Percentiles rank a stretch among this genome's conserved stretches.
These are phyloP conservation scores for Fusarium humuli DNA, from an alignment of 2,329 filamentous ascomycete species.

Conservation along the genomic window DNA sequence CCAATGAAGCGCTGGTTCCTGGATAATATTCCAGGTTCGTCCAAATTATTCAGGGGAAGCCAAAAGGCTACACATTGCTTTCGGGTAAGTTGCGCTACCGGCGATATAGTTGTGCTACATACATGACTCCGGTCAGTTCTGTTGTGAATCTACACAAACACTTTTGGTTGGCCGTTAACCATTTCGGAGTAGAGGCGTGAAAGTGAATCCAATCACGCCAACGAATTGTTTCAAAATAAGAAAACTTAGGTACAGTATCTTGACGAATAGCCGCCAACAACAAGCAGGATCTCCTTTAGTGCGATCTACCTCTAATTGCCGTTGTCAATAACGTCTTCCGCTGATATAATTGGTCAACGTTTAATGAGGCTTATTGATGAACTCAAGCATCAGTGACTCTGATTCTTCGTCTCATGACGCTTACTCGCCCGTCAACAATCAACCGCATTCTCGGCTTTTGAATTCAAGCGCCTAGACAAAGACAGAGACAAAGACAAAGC, in stretches of 20 bases:
- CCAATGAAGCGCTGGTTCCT: not conserved
- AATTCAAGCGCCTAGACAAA: not conserved
- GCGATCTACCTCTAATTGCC: not conserved
- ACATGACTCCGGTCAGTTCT: not conserved
- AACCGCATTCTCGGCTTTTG: not conserved
- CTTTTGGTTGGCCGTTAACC: conserved; percentile 26
- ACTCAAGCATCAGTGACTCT: not conserved
- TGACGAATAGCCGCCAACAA: conserved; percentile 27
- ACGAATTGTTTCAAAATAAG: not conserved
- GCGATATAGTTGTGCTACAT: not conserved
- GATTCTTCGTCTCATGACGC: not conserved
- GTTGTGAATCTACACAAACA: not conserved
- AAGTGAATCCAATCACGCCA: conserved; percentile 26
- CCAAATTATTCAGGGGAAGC: not conserved
- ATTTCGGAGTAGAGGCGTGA: conserved; percentile 2
- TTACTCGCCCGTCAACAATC: not conserved
- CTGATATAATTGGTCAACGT: conserved; percentile 2
- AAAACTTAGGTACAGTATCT: conserved; percentile 14
- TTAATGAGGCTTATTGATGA: conserved; percentile 13
- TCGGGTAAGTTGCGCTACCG: conserved; percentile 41
- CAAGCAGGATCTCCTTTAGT: conserved; percentile 8
- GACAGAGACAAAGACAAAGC: not conserved
- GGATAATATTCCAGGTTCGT: not conserved
- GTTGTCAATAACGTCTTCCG: not conserved
- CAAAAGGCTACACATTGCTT: conserved; percentile 24